Evolutionary conservation across 768 basidiomycete species (phyloP), one percentile per base, ranked within the genome.

Genomic region (Kondoa malvinella): DNA sequence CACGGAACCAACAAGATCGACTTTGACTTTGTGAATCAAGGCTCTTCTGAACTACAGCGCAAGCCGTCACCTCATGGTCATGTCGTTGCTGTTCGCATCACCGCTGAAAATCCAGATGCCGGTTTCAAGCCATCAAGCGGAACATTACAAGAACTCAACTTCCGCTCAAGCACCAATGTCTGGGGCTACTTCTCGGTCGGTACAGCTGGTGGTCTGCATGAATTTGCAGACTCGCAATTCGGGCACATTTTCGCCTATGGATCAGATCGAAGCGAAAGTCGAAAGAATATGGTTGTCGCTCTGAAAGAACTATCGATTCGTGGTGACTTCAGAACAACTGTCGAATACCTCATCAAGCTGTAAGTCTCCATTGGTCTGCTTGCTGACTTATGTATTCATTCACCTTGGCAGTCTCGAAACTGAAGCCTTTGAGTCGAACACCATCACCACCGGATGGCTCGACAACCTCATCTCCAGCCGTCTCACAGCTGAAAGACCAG

Each of bases 181-280:
- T 99, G 95, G 95, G 95, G 95, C 70, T 99, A 99, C 80, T 99
- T 99, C 82, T 97, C 95, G 17, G 95, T 99, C 73, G 85, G 84
- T 57, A 87, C 87, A 16, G 87, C 92, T 12, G 95, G 95, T 76
- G 95, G 94, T 77, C 83, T 99, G 66, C 95, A 99, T 78, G 92
- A 99, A 78, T 97, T 92, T 74, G 95, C 95, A 56, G 95, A 99
- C 78, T 97, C 94, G 8, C 95, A 99, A 74, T 97, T 99, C 75
- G 95, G 95, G 66, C 95, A 99, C 76, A 96, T 97, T 76, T 99
- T 99, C 73, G 95, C 94, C 21, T 71, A 70, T 72, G 95, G 95
- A 65, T 88, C 92, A 77, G 94, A 97, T 76, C 89, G 95, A 72
- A 81, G 84, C 69, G 92, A 97, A 78, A 88, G 88, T 74, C 79